Evolutionary conservation across 2,329 filamentous ascomycete species (phyloP).

Genomic region (Ustulina deusta): DNA sequence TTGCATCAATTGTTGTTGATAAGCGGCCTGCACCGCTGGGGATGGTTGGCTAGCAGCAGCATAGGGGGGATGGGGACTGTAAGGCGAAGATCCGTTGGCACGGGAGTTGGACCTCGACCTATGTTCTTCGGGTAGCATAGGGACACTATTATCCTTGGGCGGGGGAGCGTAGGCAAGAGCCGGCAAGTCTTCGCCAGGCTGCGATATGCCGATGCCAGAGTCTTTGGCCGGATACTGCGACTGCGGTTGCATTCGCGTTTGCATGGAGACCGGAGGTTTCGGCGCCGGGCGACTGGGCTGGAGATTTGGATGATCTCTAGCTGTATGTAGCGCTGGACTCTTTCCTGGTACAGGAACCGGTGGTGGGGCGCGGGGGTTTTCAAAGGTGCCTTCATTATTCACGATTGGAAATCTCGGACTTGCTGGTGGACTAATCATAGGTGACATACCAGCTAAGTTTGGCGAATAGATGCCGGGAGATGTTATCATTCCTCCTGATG

Average conservation of each 20-base stretch:
- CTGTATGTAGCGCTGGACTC: conserved; percentile 55
- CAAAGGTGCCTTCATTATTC: conserved; percentile 93
- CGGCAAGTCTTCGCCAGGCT: conserved; percentile 67
- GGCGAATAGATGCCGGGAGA: conserved; percentile 67
- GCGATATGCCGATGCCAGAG: conserved; percentile 72
- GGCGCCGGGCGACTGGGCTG: conserved; percentile 88
- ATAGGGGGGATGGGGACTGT: conserved; percentile 55
- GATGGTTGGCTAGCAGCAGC: conserved; percentile 58
- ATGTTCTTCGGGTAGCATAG: conserved; percentile 75
- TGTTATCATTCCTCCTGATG: conserved; percentile 59
- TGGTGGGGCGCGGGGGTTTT: conserved; percentile 93
- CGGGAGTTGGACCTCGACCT: conserved; percentile 77
- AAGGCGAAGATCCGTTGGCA: conserved; percentile 65
- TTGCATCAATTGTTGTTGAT: conserved; percentile 74
- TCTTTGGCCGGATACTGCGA: conserved; percentile 70
- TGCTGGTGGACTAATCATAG: conserved; percentile 80
- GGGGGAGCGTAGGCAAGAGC: conserved; percentile 58
- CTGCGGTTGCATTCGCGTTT: conserved; percentile 67
- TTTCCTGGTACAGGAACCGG: conserved; percentile 77
- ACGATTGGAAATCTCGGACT: conserved; percentile 87
- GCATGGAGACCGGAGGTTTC: conserved; percentile 78
- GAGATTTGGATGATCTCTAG: conserved; percentile 68
- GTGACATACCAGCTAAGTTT: conserved; percentile 68
- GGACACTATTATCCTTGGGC: conserved; percentile 64
- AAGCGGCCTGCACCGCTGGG: conserved; percentile 59